These are phyloP conservation scores for Colletotrichum cordylinicola DNA, from an alignment of 2,329 filamentous ascomycete species.

Conservation along the genomic window DNA sequence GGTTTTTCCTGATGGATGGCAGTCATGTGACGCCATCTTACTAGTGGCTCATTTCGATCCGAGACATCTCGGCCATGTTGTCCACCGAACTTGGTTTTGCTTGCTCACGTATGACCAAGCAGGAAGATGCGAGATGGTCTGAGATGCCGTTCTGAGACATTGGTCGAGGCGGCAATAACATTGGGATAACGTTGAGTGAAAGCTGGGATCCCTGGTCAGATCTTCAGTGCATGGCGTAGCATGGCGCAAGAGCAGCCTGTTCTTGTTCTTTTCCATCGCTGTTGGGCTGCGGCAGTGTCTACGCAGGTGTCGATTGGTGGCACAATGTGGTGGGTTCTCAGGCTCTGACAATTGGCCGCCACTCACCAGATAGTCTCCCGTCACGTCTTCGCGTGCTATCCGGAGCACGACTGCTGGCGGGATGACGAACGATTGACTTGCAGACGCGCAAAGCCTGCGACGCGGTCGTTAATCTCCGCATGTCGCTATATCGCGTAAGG, in stretches of 20 bases:
- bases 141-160: not conserved
- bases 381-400: not conserved
- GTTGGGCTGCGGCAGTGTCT: not conserved
- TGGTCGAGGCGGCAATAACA: not conserved
- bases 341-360: not conserved
- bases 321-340: not conserved
- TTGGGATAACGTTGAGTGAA: not conserved
- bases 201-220: conserved; percentile 6
- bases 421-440: not conserved
- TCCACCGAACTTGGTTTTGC: not conserved
- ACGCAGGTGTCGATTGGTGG: not conserved
- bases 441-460: conserved; percentile 3
- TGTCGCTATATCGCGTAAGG: not conserved
- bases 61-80: conserved; percentile 3
- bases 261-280: not conserved
- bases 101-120: not conserved
- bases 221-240: not conserved
- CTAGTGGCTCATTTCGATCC: conserved; percentile 1
- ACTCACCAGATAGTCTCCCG: not conserved
- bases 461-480: conserved; percentile 7
- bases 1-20: not conserved
- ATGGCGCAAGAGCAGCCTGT: not conserved
- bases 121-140: not conserved
- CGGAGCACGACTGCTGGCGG: not conserved
- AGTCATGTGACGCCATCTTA: not conserved